Evolutionary conservation across 1,284 basidiomycete genomes (phyloP), one percentile per base, ranked within the genome.

Genomic region (Polyporus tsugae): DNA sequence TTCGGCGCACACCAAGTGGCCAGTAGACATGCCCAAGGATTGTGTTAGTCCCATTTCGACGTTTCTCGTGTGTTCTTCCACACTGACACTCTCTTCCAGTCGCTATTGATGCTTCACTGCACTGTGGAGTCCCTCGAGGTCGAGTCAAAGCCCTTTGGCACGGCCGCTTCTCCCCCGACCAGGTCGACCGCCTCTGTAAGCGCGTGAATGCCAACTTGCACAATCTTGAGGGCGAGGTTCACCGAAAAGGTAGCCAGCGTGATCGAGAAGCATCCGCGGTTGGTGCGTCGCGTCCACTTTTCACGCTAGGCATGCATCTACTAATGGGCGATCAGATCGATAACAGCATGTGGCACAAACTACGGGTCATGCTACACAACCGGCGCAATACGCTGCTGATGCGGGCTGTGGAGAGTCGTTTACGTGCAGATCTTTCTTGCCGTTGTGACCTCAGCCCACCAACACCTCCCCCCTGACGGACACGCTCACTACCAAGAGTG

Each of bases 311-410:
- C 11, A 7, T 46, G 19, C n/a, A 17, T 6, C 17, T 15, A 9
- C 60, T 63, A 29, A 58, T 29, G 1, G 17, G 39, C 39, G 4
- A 59, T n/a, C 33, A 19, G 11, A 22, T 29, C 25, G n/a, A 52
- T 63, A 6, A 25, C 67, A 95, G 95, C 73, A 88, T 97, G 87
- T 97, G 95, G 95, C 93, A 96, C 75, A 95, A 97, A 79, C 84
- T 97, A 15, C 89, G 93, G 15, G 92, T 96, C 2, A 91, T 97
- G 36, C 82, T 96, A 61, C 95, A 97, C 79, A 95, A 96, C 75
- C 84, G 93, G 53, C 95, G 97, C 81, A 94, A 95, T 71, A 86
- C 92, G 0, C 85, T 96, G 39, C 80, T 95, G n/a, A 92, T 91
- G 0, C 84, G 91, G 66, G 83, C 91, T 0, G 89, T 91, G 70